Percentiles rank a stretch among this genome's conserved stretches.
phyloP scores from a whole-genome alignment of 176 grass and related monocot species.

The Secale cereale region DNA sequence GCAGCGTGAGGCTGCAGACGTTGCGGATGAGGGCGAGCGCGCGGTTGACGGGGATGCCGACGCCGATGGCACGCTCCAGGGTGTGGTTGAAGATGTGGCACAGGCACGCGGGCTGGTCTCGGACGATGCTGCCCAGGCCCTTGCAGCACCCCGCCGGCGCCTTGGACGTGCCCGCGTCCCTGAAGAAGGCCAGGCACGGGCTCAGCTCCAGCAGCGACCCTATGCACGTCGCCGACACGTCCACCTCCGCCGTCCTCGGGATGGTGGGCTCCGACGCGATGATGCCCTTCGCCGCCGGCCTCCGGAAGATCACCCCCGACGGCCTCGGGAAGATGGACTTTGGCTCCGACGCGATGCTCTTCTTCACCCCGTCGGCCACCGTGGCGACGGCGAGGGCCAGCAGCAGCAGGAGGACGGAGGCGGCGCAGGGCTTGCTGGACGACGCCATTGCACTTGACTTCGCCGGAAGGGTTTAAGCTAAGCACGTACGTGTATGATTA shows the following conservation, averaged over 20 bases:
- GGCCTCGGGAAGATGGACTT: too few species aligned
- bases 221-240: slow-evolving; percentile 19
- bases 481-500: not conserved
- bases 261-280: not conserved
- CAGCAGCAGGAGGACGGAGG: not conserved
- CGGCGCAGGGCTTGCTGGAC: not conserved
- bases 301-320: not conserved
- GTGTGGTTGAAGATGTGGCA: slow-evolving; percentile 33
- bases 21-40: not conserved
- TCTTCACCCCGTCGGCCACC: not conserved
- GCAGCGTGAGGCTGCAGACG: slow-evolving; percentile 12
- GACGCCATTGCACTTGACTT: slow-evolving; percentile 7
- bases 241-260: not conserved
- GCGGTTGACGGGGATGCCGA: slow-evolving; percentile 30
- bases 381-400: not conserved
- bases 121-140: slow-evolving; percentile 16
- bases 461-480: not conserved
- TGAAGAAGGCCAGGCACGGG: slow-evolving; percentile 36
- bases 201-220: slow-evolving; percentile 29
- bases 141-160: slow-evolving; percentile 35
- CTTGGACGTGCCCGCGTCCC: not conserved
- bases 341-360: too few species aligned
- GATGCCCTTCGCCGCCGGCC: not conserved
- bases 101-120: slow-evolving; percentile 2
- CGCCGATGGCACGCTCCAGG: slow-evolving; percentile 33